Percentiles rank a stretch among this genome's conserved stretches.
These are phyloP conservation scores for Eleusine indica DNA, from an alignment of 176 grass and related monocot species.

Conservation along the genomic window DNA sequence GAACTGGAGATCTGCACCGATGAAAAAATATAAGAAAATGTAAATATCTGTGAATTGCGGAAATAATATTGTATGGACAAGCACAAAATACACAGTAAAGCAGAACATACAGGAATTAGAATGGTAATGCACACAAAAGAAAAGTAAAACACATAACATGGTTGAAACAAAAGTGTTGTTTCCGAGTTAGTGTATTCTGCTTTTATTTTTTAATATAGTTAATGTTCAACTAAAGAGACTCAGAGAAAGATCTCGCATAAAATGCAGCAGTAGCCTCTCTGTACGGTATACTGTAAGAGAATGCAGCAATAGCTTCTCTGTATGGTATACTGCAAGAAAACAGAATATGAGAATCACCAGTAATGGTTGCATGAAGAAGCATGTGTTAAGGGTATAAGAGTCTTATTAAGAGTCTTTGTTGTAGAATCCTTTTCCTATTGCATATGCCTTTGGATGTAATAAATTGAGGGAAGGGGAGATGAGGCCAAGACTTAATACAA, in stretches of 20 bases:
- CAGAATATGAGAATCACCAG: not conserved
- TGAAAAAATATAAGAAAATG: conserved; percentile 19
- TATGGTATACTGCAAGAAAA: not conserved
- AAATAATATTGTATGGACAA: not conserved
- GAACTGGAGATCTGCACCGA: conserved; percentile 16
- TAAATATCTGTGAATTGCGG: conserved; percentile 9
- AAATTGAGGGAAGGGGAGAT: too few species aligned
- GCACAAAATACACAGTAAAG: not conserved
- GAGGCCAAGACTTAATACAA: too few species aligned
- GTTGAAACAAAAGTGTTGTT: not conserved
- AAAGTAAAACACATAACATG: not conserved
- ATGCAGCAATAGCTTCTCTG: not conserved
- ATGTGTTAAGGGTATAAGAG: not conserved
- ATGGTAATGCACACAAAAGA: not conserved
- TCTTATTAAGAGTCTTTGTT: too few species aligned
- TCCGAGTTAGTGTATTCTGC: too few species aligned
- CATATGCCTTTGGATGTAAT: too few species aligned
- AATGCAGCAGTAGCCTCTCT: conserved; percentile 1
- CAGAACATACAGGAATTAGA: too few species aligned
- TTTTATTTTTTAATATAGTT: too few species aligned
- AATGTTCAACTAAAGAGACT: too few species aligned
- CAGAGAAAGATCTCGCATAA: not conserved
- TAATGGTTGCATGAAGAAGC: conserved; percentile 8
- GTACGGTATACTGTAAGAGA: not conserved
- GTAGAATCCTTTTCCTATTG: too few species aligned